Percentiles rank a stretch among this genome's conserved stretches.
Conservation (phyloP, 768 basidiomycete species). For the Mycena kentingensis region DNA sequence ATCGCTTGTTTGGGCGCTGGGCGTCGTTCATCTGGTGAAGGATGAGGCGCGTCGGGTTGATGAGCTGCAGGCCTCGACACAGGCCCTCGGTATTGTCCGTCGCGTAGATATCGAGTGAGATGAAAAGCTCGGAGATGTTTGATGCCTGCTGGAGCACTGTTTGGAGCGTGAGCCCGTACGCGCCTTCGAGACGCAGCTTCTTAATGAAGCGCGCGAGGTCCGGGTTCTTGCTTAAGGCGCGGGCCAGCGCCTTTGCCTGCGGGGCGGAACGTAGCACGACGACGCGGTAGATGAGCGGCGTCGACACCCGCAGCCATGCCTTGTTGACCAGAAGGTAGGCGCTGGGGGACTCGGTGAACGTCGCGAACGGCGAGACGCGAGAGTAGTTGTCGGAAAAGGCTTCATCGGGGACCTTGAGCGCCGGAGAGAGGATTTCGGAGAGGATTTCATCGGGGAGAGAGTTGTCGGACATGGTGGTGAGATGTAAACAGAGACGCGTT, state of each 20-base stretch:
- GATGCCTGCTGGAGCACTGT: neutral
- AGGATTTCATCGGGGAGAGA: neutral
- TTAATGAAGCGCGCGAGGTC: conserved; percentile 23
- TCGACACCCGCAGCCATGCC: conserved; percentile 12
- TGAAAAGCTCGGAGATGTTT: neutral
- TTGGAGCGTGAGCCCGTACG: conserved; percentile 12
- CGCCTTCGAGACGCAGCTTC: conserved; percentile 4
- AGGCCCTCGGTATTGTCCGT: neutral
- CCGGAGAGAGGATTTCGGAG: neutral
- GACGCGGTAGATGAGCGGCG: conserved; percentile 24
- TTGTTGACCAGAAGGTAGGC: neutral
- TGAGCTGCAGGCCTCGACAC: neutral
- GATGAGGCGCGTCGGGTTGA: neutral
- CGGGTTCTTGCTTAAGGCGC: conserved; percentile 12
- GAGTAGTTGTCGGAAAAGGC: neutral
- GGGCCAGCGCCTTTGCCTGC: conserved; percentile 22
- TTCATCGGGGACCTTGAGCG: neutral
- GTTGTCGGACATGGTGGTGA: neutral
- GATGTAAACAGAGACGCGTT: neutral
- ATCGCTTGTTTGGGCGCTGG: neutral
- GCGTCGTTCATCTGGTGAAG: neutral
- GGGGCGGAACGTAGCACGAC: conserved; percentile 22
- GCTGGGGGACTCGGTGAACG: neutral
- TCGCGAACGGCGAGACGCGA: neutral
- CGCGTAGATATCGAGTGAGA: neutral